phyloP scores from a whole-genome alignment of 1,284 basidiomycete species.

The Psilocybe mexicana region DNA sequence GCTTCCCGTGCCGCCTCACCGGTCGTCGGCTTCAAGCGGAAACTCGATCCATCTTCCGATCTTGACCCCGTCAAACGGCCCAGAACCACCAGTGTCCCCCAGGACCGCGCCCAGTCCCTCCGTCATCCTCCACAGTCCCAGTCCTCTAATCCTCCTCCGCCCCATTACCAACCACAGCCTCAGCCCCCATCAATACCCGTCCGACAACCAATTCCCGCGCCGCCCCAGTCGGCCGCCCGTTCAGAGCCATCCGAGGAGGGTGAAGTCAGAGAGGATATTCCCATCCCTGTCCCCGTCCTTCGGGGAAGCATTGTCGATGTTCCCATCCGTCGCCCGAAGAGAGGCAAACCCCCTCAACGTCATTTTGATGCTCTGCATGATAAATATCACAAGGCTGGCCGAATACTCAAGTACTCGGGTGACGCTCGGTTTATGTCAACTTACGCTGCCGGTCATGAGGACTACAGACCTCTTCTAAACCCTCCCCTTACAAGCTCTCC shows the following conservation, averaged over 20 bases:
- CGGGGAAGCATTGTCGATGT: slow-evolving; percentile 44
- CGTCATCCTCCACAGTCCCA: slow-evolving; percentile 20
- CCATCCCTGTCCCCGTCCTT: slow-evolving; percentile 29
- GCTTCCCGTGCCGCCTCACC: slow-evolving; percentile 65
- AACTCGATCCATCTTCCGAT: slow-evolving; percentile 48
- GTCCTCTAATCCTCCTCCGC: slow-evolving; percentile 20
- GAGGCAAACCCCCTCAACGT: slow-evolving; percentile 45
- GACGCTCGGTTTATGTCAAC: slow-evolving; percentile 74
- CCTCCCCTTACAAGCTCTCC: slow-evolving; percentile 63
- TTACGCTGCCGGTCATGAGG: slow-evolving; percentile 60
- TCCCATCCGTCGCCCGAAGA: slow-evolving; percentile 65
- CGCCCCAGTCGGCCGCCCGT: slow-evolving; percentile 36
- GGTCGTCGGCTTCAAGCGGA: slow-evolving; percentile 58
- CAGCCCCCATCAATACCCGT: slow-evolving; percentile 22
- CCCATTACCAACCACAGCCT: slow-evolving; percentile 21
- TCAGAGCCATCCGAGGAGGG: slow-evolving; percentile 59
- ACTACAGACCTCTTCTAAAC: slow-evolving; percentile 58
- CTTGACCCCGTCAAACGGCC: slow-evolving; percentile 56
- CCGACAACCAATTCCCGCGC: slow-evolving; percentile 14
- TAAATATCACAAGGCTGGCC: slow-evolving; percentile 61
- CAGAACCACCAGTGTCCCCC: slow-evolving; percentile 40
- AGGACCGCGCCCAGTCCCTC: slow-evolving; percentile 34
- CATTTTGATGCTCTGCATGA: slow-evolving; percentile 60
- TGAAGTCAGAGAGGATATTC: slow-evolving; percentile 49
- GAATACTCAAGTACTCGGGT: slow-evolving; percentile 74